These are phyloP conservation scores for Marchantia paleacea DNA, from an alignment of 225 moss, liverwort and hornwort species.

Conservation along the genomic window DNA sequence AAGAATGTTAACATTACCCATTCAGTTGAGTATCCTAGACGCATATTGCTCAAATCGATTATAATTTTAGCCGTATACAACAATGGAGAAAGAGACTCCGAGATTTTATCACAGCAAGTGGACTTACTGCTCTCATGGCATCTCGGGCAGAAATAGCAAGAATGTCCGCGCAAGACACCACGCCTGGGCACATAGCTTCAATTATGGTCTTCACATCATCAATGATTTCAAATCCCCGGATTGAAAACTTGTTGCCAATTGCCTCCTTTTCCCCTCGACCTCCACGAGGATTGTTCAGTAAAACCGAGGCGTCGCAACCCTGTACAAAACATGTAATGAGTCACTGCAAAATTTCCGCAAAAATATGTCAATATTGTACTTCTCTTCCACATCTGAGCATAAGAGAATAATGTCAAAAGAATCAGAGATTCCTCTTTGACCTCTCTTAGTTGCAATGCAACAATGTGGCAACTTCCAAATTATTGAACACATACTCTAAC, in stretches of 20 bases:
- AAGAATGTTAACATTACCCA: too few species aligned
- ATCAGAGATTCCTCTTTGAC: too few species aligned
- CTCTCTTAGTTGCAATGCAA: too few species aligned
- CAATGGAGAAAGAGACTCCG: too few species aligned
- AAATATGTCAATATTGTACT: too few species aligned
- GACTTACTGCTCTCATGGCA: slow-evolving; percentile 8
- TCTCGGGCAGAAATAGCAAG: slow-evolving; percentile 36
- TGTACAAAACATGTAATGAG: neutral
- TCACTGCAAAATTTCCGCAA: neutral
- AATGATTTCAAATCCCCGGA: slow-evolving; percentile 41
- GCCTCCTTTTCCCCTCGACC: slow-evolving; percentile 37
- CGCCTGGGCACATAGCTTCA: slow-evolving; percentile 32
- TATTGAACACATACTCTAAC: neutral
- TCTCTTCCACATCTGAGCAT: too few species aligned
- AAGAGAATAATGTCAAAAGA: neutral
- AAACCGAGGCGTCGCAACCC: slow-evolving; percentile 43
- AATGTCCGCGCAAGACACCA: slow-evolving; percentile 44
- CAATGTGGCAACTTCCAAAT: too few species aligned
- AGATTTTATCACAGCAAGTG: neutral
- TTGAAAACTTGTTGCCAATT: slow-evolving; percentile 17
- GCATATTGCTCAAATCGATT: too few species aligned
- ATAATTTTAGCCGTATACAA: too few species aligned
- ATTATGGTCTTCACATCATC: slow-evolving; percentile 28
- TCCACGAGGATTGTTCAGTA: slow-evolving; percentile 28
- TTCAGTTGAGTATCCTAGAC: too few species aligned